phyloP scores from a whole-genome alignment of 1,139 yeast genomes.

The Yamadazyma buinensis region DNA sequence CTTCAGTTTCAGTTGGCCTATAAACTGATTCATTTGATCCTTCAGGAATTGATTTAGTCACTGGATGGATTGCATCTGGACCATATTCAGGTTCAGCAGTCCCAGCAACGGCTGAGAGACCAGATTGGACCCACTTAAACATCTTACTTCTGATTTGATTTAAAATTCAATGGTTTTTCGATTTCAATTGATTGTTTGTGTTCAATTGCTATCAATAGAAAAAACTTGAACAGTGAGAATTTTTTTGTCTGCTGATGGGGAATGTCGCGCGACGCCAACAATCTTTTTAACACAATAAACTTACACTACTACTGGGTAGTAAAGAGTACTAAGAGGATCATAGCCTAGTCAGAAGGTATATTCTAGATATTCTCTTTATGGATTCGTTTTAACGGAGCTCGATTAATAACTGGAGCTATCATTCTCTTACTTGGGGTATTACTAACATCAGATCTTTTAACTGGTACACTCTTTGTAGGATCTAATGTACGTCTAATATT shows the following conservation, averaged over 20 bases:
- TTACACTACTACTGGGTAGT: too few species aligned
- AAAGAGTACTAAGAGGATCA: too few species aligned
- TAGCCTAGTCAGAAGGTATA: too few species aligned
- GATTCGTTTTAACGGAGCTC: constrained; percentile 15
- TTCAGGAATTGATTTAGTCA: constrained; percentile 57
- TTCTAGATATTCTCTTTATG: constrained; percentile 5
- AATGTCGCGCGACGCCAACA: too few species aligned
- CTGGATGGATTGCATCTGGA: constrained; percentile 83
- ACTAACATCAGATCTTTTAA: constrained; percentile 35
- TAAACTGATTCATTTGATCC: constrained; percentile 26
- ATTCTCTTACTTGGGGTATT: constrained; percentile 25
- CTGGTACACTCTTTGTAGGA: constrained; percentile 57
- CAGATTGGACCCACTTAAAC: constrained; percentile 85
- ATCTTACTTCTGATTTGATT: too few species aligned
- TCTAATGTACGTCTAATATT: constrained; percentile 53
- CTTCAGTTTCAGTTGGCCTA: constrained; percentile 54
- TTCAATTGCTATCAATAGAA: too few species aligned
- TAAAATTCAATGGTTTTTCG: too few species aligned
- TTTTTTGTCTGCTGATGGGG: too few species aligned
- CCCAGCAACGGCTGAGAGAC: constrained; percentile 92
- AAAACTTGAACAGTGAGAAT: too few species aligned
- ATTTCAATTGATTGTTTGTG: too few species aligned
- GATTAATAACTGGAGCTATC: constrained; percentile 34
- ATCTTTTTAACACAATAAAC: too few species aligned
- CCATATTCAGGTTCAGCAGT: constrained; percentile 98